Conservation (phyloP, 768 basidiomycete species). For the Tylopilus balloui region DNA sequence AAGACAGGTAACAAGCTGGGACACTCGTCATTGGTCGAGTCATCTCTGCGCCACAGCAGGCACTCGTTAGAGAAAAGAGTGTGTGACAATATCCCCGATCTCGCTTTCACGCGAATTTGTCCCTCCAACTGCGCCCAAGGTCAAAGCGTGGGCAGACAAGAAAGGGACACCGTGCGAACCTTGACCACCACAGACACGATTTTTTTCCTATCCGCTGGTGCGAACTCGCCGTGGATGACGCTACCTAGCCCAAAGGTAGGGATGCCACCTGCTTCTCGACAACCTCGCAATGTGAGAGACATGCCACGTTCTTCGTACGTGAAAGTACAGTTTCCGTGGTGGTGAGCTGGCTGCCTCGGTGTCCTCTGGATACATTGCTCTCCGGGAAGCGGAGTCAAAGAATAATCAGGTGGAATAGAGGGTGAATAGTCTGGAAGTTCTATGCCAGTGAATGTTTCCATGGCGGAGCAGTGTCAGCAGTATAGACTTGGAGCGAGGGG, state of each 20-base stretch:
- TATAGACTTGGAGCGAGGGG: background rate
- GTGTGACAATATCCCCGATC: slow-evolving; percentile 3
- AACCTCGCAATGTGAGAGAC: slow-evolving; percentile 28
- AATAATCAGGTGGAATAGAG: slow-evolving; percentile 54
- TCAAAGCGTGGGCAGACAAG: background rate
- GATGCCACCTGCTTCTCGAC: slow-evolving; percentile 29
- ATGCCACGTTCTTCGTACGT: slow-evolving; percentile 30
- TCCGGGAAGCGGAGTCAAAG: slow-evolving; percentile 46
- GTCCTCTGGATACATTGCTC: slow-evolving; percentile 53
- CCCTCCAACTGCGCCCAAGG: slow-evolving; percentile 22
- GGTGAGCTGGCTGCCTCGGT: slow-evolving; percentile 17
- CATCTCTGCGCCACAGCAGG: slow-evolving; percentile 20
- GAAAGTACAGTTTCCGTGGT: slow-evolving; percentile 24
- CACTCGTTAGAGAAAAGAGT: slow-evolving; percentile 25
- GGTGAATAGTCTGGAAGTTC: slow-evolving; percentile 51
- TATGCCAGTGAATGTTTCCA: slow-evolving; percentile 12
- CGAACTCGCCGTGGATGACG: slow-evolving; percentile 28
- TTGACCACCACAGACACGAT: slow-evolving; percentile 25
- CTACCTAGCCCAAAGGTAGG: slow-evolving; percentile 31
- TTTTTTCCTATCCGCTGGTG: slow-evolving; percentile 23
- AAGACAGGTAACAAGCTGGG: slow-evolving; percentile 30
- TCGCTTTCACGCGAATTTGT: slow-evolving; percentile 17
- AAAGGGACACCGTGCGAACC: slow-evolving; percentile 15
- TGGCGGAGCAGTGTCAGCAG: slow-evolving; percentile 4
- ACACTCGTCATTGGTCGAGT: slow-evolving; percentile 13